Conservation (phyloP, 176 grass and related monocot genomes). For the Chloris gayana region DNA sequence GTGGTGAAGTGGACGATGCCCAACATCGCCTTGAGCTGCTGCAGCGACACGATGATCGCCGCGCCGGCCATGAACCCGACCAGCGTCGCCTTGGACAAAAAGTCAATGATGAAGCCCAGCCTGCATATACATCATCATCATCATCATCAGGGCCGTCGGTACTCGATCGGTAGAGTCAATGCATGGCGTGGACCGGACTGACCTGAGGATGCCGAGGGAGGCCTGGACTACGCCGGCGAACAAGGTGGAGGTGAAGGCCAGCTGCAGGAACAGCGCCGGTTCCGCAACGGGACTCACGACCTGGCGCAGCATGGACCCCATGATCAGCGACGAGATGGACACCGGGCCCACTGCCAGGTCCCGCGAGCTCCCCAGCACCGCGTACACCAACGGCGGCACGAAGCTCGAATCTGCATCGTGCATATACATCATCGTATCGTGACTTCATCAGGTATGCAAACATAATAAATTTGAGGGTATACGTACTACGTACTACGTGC, state of each 20-base stretch:
- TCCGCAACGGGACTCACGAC: slow-evolving; percentile 68
- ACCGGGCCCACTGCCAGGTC: slow-evolving; percentile 92
- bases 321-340: slow-evolving; percentile 91
- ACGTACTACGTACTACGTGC: too few species aligned
- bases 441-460: too few species aligned
- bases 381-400: slow-evolving; percentile 86
- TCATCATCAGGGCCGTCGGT: too few species aligned
- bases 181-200: neutral
- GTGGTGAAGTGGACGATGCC: slow-evolving; percentile 95
- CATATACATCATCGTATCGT: neutral
- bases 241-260: slow-evolving; percentile 88
- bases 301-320: slow-evolving; percentile 92
- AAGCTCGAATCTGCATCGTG: slow-evolving; percentile 78
- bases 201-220: slow-evolving; percentile 90
- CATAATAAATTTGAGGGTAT: too few species aligned
- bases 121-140: slow-evolving; percentile 35
- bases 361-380: slow-evolving; percentile 84
- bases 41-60: slow-evolving; percentile 86
- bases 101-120: slow-evolving; percentile 89
- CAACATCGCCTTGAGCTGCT: slow-evolving; percentile 88
- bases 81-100: slow-evolving; percentile 93
- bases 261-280: slow-evolving; percentile 84
- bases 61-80: slow-evolving; percentile 98
- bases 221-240: slow-evolving; percentile 93
- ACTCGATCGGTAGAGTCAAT: too few species aligned